phyloP scores from a whole-genome alignment of 2,329 filamentous ascomycete genomes.

The Hortaea sp. region DNA sequence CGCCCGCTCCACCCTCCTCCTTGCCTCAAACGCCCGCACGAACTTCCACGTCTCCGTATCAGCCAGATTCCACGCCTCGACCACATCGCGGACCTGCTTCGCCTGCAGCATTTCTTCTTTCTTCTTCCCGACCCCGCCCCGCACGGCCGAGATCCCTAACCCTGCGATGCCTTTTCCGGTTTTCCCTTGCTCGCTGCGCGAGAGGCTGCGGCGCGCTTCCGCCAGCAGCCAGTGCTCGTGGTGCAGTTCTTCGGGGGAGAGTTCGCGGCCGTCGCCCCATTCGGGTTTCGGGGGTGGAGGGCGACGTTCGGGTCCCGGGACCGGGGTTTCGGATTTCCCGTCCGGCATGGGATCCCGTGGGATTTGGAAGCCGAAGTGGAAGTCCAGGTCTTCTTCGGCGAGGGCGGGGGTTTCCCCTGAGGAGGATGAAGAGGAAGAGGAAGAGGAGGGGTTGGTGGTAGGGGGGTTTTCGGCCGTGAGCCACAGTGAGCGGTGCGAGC shows the following conservation, averaged over 20 bases:
- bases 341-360: constrained; percentile 47
- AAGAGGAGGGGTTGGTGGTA: constrained; percentile 37
- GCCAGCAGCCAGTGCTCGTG: constrained; percentile 48
- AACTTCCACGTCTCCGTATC: constrained; percentile 74
- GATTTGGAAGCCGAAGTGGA: constrained; percentile 79
- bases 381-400: constrained; percentile 51
- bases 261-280: constrained; percentile 41
- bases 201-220: constrained; percentile 19
- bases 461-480: constrained; percentile 58
- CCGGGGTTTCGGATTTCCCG: constrained; percentile 47
- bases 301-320: constrained; percentile 47
- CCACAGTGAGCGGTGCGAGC: constrained; percentile 62
- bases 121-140: neutral
- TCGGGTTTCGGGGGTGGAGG: constrained; percentile 37
- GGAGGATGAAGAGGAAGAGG: constrained; percentile 66
- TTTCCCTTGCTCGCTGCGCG: constrained; percentile 5
- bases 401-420: constrained; percentile 54
- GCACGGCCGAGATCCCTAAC: constrained; percentile 3
- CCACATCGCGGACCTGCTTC: constrained; percentile 30
- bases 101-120: constrained; percentile 15
- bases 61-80: constrained; percentile 48
- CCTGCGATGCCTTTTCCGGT: constrained; percentile 1
- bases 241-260: constrained; percentile 42
- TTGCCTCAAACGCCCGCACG: constrained; percentile 55
- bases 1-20: constrained; percentile 51